A percentile compares a stretch with the other conserved stretches of the same genome.
Conservation (phyloP, 1,139 yeast species). For the Taphrina communis region DNA sequence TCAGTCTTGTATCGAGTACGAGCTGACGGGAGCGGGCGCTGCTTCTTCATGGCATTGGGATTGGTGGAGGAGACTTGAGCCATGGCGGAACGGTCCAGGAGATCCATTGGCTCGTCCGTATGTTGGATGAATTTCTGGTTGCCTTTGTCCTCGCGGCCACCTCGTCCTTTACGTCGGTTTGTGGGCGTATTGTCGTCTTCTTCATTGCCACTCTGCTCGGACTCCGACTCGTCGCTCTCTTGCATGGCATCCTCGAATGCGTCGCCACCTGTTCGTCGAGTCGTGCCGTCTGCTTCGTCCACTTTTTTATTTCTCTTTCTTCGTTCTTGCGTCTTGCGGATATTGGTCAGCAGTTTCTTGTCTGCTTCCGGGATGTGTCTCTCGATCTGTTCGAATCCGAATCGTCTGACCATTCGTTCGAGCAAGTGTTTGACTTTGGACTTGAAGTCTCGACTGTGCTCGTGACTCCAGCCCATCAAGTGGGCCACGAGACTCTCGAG, state of each 20-base stretch:
- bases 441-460: conserved; percentile 92
- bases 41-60: conserved; percentile 57
- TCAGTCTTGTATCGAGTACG: conserved; percentile 58
- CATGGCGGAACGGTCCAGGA: conserved; percentile 80
- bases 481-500: conserved; percentile 70
- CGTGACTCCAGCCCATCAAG: conserved; percentile 91
- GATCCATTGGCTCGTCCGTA: conserved; percentile 78
- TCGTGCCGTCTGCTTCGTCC: conserved; percentile 57
- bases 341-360: conserved; percentile 64
- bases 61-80: conserved; percentile 86
- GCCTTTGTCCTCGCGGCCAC: conserved; percentile 49
- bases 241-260: conserved; percentile 76
- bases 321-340: conserved; percentile 38
- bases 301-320: conserved; percentile 72
- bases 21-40: conserved; percentile 51
- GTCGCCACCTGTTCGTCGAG: conserved; percentile 12
- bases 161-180: conserved; percentile 42
- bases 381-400: conserved; percentile 82
- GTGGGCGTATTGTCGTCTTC: conserved; percentile 38
- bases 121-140: conserved; percentile 69
- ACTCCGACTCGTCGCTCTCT: conserved; percentile 50
- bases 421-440: conserved; percentile 88
- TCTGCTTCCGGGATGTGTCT: conserved; percentile 88
- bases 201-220: conserved; percentile 45
- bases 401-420: conserved; percentile 87